phyloP scores from a whole-genome alignment of 192 early-diverging fungal genomes.

The Coemansia biformis region DNA sequence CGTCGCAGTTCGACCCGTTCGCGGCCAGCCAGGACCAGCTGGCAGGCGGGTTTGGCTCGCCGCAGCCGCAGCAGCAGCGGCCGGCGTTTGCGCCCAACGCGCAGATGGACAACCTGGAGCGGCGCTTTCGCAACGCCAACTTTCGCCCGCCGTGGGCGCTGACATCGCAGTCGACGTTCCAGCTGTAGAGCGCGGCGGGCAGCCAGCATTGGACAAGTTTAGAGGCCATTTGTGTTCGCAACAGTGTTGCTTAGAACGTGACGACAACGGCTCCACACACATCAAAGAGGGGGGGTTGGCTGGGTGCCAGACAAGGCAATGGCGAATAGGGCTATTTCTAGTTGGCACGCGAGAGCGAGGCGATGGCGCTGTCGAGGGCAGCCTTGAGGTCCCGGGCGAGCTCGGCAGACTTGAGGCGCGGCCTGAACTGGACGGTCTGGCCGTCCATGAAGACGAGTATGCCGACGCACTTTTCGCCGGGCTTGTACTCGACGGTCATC shows the following conservation, averaged over 20 bases:
- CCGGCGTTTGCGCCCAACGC: slow-evolving; percentile 26
- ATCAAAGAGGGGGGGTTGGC: too few relatives aligned
- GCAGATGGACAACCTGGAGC: slow-evolving; percentile 46
- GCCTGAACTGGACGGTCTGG: slow-evolving; percentile 27
- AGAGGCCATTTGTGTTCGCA: too few relatives aligned
- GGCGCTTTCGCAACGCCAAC: slow-evolving; percentile 48
- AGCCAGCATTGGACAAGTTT: too few relatives aligned
- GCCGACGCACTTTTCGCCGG: slow-evolving; percentile 39
- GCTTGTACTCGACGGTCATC: slow-evolving; percentile 34
- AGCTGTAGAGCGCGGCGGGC: slow-evolving; percentile 3
- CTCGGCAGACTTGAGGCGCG: slow-evolving; percentile 28
- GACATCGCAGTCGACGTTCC: slow-evolving; percentile 38
- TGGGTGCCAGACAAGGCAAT: too few relatives aligned
- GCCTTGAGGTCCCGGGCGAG: slow-evolving; percentile 2
- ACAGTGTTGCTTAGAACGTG: too few relatives aligned
- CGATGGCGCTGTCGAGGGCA: slow-evolving; percentile 5
- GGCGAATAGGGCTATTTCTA: too few relatives aligned
- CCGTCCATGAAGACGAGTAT: slow-evolving; percentile 31
- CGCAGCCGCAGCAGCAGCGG: slow-evolving; percentile 1
- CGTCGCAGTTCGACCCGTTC: slow-evolving; percentile 50
- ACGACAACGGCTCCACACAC: too few relatives aligned
- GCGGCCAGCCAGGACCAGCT: slow-evolving; percentile 38
- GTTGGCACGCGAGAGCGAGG: not conserved
- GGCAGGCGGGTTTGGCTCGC: slow-evolving; percentile 10
- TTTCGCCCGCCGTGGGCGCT: slow-evolving; percentile 49